Evolutionary conservation across 805 yeast genomes (phyloP), one percentile per base, ranked within the genome.

Genomic region (Cyberlindnera veronae): DNA sequence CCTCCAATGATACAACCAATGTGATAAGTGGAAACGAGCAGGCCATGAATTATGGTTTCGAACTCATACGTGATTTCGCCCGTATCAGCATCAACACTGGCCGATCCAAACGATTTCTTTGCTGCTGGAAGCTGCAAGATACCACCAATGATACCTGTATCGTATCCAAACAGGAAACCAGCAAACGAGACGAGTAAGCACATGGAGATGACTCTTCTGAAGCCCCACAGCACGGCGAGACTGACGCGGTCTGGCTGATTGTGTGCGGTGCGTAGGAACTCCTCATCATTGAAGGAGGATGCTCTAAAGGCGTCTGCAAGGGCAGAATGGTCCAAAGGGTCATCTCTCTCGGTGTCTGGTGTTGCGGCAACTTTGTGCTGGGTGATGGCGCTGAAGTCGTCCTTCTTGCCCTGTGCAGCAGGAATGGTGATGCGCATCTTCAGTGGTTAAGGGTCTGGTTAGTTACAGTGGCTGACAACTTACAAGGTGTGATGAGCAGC

Each of bases 101-200:
- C 28, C 7, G 30, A 26, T 8, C 34, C 34, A 13, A 38, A 17
- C 2, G 34, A 16, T 18, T 18, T 19, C 37, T 62, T 56, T 57
- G 72, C 80, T 46, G 79, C 79, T 16, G 69, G 53, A 81, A 80
- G 72, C 54, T 77, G 75, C 22, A 79, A 75, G 45, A 81, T 73
- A 39, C 87, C 86, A n/a, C 84, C 79, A 55, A 82, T 78, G 41
- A 83, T 79, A 55, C 88, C 88, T 28, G 86, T 78, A 63, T 82
- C 89, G 71, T 80, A 82, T 37, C 89, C 89, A 51, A 79, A 80
- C 26, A 79, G 78, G 55, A 77, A 81, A 21, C 88, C 89, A 53
- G 84, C 84, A 49, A 79, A 79, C 6, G 86, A 80, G 39, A 81
- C 75, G 39, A 76, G 53, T n/a, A 69, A 51, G 61, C 87, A 43